Evolutionary conservation across 2,329 filamentous ascomycete species (phyloP), one percentile per base, ranked within the genome.

Genomic region (Hypoxylon rubiginosum): DNA sequence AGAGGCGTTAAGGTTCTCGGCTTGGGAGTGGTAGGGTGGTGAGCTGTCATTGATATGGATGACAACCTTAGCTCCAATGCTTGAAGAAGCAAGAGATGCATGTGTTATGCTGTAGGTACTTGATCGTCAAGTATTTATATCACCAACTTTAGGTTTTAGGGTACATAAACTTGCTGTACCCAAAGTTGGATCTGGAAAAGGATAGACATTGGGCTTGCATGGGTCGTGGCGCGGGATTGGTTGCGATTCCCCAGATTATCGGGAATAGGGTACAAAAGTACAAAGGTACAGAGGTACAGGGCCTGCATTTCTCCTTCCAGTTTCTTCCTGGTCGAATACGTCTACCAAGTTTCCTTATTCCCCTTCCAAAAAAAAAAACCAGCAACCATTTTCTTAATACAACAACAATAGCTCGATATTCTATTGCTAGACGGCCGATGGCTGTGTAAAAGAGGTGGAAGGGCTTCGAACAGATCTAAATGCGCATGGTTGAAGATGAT

Each of bases 401-500:
- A n/a, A 2, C 17, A 6, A 8, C 34, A 48, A 26, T 21, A 9
- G 9, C 39, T 19, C 8, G 39, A 43, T 19, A 49, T 49, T 28
- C 46, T 28, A 28, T 30, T 49, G 46, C 46, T 30, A 28, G 45
- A 15, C 13, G 24, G 11, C 60, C 60, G 34, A 57, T 60, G 30
- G 51, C 53, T 59, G 55, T 1, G 19, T 28, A n/a, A n/a, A 13
- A 39, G 19, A 28, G 48, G 60, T 68, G 55, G 51, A 62, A 58
- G n/a, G 62, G 62, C 58, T 34, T n/a, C 58, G 41, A 49, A 49
- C 43, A 24, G 19, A 53, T 61, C 45, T 69, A 55, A 58, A 71
- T 69, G 66, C 59, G 64, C 64, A 64, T 46, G 52, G 68, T 66
- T 69, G 62, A 76, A 75, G 68, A 75, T 75, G 74, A 74, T 70